phyloP scores from a whole-genome alignment of 139 green algal genomes.

The Eudorina sp. region DNA sequence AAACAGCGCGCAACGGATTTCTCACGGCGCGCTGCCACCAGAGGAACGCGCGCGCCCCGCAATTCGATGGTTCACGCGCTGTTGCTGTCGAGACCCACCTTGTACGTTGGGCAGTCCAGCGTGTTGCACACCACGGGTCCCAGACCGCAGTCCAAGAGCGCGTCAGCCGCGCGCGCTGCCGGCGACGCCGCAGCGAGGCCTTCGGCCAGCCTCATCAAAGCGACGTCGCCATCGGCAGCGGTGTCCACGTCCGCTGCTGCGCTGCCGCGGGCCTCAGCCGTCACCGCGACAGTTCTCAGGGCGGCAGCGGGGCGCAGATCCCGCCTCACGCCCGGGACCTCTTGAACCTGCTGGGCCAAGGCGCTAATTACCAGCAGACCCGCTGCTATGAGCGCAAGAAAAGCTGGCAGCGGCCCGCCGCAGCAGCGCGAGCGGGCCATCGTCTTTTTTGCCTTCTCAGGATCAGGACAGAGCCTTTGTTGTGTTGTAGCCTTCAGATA shows the following conservation, averaged over 20 bases:
- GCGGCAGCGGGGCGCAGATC: neutral
- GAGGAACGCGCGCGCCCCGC: no score
- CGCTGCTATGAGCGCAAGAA: neutral
- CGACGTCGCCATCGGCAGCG: neutral
- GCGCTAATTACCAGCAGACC: neutral
- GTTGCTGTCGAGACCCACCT: no score
- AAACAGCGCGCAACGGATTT: no score
- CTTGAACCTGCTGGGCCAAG: neutral
- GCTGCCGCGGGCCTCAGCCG: neutral
- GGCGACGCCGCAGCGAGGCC: neutral
- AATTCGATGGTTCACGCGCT: no score
- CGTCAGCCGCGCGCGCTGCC: neutral
- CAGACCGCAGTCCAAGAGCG: neutral
- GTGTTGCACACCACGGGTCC: constrained; percentile 33
- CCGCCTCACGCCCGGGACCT: neutral
- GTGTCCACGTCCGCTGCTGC: neutral
- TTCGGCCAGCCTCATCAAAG: neutral
- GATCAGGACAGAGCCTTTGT: no score
- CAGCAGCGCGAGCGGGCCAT: neutral
- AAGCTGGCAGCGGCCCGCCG: neutral
- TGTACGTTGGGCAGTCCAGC: constrained; percentile 37
- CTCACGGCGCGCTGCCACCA: no score
- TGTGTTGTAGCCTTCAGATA: no score
- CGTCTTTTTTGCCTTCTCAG: neutral
- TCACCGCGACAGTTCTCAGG: neutral